phyloP scores from a whole-genome alignment of 352 stramenopile genomes.

The Globisporangium nunn region DNA sequence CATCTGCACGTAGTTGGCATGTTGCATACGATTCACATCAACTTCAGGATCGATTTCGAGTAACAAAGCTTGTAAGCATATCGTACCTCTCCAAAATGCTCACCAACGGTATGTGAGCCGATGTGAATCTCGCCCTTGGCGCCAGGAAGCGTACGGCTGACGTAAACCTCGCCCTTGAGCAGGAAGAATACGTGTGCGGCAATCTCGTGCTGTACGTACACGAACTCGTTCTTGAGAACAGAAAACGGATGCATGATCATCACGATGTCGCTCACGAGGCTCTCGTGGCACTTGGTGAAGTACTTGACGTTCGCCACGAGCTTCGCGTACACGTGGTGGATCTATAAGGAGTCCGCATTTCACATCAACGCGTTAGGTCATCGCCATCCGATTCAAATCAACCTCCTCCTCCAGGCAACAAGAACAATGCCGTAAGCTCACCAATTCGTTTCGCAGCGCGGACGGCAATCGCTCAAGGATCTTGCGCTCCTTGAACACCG shows the following conservation, averaged over 20 bases:
- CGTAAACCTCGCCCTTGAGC: conserved; percentile 60
- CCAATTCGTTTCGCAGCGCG: conserved; percentile 78
- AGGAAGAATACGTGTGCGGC: conserved; percentile 81
- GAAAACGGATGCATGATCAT: conserved; percentile 75
- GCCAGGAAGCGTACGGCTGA: conserved; percentile 46
- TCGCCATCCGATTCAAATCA: too few relatives aligned
- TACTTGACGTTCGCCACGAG: conserved; percentile 66
- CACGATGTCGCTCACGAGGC: conserved; percentile 78
- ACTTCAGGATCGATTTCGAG: neutral
- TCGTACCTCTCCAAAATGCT: conserved; percentile 78
- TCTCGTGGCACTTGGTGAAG: conserved; percentile 70
- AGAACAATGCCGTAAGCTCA: conserved; percentile 5
- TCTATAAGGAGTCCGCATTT: conserved; percentile 19
- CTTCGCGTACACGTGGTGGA: conserved; percentile 69
- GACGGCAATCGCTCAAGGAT: conserved; percentile 65
- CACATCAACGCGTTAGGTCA: too few relatives aligned
- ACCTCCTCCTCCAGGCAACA: neutral
- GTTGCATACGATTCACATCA: too few relatives aligned
- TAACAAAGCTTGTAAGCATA: neutral
- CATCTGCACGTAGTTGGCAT: conserved; percentile 21
- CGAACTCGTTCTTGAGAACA: conserved; percentile 67
- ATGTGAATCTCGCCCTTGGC: conserved; percentile 43
- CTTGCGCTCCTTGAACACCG: conserved; percentile 68
- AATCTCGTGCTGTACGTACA: conserved; percentile 80
- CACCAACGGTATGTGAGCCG: conserved; percentile 33